phyloP scores from a whole-genome alignment of 2,329 filamentous ascomycete genomes.

The Esteya vermicola region DNA sequence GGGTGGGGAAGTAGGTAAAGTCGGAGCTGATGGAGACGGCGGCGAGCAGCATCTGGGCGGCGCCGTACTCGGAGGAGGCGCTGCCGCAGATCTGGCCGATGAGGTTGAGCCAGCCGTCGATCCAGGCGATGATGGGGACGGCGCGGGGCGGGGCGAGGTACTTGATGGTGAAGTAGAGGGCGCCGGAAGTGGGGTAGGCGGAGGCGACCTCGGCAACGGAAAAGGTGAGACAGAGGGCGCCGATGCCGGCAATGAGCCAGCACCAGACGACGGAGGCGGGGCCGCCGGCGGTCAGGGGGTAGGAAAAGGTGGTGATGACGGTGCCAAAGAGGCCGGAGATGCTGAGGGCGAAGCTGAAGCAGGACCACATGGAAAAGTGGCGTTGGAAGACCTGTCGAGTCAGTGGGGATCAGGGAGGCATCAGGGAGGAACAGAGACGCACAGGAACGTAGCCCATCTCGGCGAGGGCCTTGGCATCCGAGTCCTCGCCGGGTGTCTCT shows the following conservation, averaged over 20 bases:
- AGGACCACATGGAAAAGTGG: slow-evolving; percentile 42
- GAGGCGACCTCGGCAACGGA: slow-evolving; percentile 43
- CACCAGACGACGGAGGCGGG: slow-evolving; percentile 40
- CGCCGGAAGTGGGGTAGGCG: slow-evolving; percentile 38
- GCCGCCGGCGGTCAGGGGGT: slow-evolving; percentile 37
- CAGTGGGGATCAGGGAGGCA: neutral
- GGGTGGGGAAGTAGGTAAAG: slow-evolving; percentile 30
- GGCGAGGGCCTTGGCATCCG: slow-evolving; percentile 19
- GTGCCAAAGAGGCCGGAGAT: slow-evolving; percentile 42
- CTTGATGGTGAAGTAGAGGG: slow-evolving; percentile 39
- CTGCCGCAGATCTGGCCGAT: slow-evolving; percentile 38
- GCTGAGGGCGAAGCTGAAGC: slow-evolving; percentile 44
- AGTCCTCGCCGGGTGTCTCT: no score
- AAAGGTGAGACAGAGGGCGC: slow-evolving; percentile 38
- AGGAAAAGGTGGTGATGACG: slow-evolving; percentile 39
- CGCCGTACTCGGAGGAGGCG: slow-evolving; percentile 42
- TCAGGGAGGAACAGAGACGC: slow-evolving; percentile 3
- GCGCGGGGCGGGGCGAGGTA: slow-evolving; percentile 32
- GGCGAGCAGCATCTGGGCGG: slow-evolving; percentile 40
- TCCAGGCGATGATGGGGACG: slow-evolving; percentile 35
- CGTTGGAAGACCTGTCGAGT: slow-evolving; percentile 37
- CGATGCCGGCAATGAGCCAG: slow-evolving; percentile 41
- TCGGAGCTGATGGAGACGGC: slow-evolving; percentile 35
- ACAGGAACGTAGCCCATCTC: slow-evolving; percentile 24
- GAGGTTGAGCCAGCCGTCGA: slow-evolving; percentile 32